Percentiles rank a stretch among this genome's conserved stretches.
These are phyloP conservation scores for Cubamyces sp. DNA, from an alignment of 768 basidiomycete genomes.

Conservation along the genomic window DNA sequence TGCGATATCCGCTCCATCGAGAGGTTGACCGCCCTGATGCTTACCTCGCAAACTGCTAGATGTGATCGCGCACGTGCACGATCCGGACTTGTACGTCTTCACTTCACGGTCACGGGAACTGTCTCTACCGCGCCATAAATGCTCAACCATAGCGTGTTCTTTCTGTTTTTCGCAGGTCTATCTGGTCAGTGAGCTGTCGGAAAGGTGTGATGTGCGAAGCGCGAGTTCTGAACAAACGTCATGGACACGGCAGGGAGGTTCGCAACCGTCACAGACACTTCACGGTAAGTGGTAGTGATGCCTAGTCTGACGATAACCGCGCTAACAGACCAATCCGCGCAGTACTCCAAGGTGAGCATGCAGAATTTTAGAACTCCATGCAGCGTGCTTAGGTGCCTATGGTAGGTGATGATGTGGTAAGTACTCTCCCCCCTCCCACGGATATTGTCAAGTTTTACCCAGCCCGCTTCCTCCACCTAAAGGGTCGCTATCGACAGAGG, in stretches of 20 bases:
- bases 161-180: constrained; percentile 54
- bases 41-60: constrained; percentile 41
- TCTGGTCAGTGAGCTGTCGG: constrained; percentile 62
- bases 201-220: constrained; percentile 24
- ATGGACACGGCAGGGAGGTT: constrained; percentile 71
- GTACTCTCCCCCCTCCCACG: constrained; percentile 22
- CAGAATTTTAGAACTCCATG: not conserved
- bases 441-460: not conserved
- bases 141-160: not conserved
- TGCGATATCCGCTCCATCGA: constrained; percentile 37
- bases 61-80: constrained; percentile 71
- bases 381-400: constrained; percentile 4
- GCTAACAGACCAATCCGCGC: not conserved
- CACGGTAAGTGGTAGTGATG: constrained; percentile 53
- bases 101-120: not conserved
- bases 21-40: not conserved
- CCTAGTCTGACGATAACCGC: not conserved
- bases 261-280: constrained; percentile 84
- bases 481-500: constrained; percentile 97
- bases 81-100: constrained; percentile 75
- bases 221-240: constrained; percentile 14
- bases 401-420: constrained; percentile 88
- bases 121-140: not conserved
- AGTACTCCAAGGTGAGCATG: constrained; percentile 78
- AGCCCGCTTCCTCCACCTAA: not conserved